Percentiles rank a stretch among this genome's conserved stretches.
These are phyloP conservation scores for Mesembryanthemum crystallinum DNA, from an alignment of 148 eudicot genomes.

Conservation along the genomic window DNA sequence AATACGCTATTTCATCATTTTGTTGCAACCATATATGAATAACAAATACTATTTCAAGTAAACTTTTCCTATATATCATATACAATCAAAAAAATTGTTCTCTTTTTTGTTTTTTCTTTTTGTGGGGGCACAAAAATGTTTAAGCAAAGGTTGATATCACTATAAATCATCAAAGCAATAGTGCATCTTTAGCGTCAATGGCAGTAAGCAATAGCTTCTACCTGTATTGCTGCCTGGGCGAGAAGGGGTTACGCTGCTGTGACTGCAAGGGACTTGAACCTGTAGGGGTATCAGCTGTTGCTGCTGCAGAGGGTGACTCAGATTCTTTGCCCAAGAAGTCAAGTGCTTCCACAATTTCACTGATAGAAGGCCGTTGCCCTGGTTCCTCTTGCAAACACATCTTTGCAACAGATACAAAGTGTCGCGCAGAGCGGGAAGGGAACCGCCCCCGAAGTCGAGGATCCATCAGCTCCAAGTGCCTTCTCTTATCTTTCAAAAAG, in stretches of 20 bases:
- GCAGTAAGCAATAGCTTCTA: not conserved
- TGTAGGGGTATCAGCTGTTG: slow-evolving; percentile 13
- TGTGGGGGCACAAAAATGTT: no score
- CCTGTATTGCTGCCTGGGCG: slow-evolving; percentile 1
- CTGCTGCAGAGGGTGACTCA: slow-evolving; percentile 19
- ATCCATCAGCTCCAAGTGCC: slow-evolving; percentile 52
- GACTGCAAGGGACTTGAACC: slow-evolving; percentile 7
- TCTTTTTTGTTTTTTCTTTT: not conserved
- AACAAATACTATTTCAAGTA: not conserved
- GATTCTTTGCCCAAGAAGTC: slow-evolving; percentile 61
- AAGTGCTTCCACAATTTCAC: slow-evolving; percentile 66
- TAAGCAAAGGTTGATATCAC: no score
- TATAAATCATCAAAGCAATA: not conserved
- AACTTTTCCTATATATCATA: not conserved
- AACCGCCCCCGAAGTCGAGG: slow-evolving; percentile 52
- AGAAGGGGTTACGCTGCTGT: not conserved
- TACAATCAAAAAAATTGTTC: not conserved
- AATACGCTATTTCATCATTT: not conserved
- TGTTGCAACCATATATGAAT: not conserved
- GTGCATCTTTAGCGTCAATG: not conserved
- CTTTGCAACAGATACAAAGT: slow-evolving; percentile 47
- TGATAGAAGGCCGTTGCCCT: slow-evolving; percentile 48
- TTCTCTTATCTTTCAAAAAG: slow-evolving; percentile 45
- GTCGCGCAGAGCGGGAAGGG: slow-evolving; percentile 52
- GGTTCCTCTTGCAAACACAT: slow-evolving; percentile 74